Conservation (phyloP, 73 alveolate genomes). For the Tetrahymena borealis region DNA sequence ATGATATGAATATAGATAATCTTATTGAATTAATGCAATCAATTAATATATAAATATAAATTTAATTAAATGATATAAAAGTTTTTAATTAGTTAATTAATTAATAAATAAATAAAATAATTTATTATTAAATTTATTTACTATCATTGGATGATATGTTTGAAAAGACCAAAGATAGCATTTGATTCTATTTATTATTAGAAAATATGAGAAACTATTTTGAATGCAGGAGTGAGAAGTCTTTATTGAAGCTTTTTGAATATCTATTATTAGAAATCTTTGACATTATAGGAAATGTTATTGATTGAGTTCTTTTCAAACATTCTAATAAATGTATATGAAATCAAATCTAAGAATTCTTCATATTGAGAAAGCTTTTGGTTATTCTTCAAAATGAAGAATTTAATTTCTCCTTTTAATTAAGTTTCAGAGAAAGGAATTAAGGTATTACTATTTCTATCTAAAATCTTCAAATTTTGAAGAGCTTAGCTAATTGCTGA, state of each 20-base stretch:
- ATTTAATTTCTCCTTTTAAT: background rate
- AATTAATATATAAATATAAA: too few species aligned
- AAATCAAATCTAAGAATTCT: background rate
- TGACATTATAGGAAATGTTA: background rate
- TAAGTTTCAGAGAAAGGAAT: background rate
- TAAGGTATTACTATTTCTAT: background rate
- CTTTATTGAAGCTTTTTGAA: background rate
- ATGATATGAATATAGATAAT: too few species aligned
- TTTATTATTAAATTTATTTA: background rate
- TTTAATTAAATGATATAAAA: too few species aligned
- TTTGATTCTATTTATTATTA: background rate
- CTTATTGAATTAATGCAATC: too few species aligned
- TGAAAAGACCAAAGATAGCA: background rate
- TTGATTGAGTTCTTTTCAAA: background rate
- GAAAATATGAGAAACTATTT: background rate
- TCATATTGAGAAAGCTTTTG: background rate
- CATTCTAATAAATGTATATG: background rate
- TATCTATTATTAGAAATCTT: background rate
- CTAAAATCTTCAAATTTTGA: background rate
- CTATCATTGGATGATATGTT: background rate
- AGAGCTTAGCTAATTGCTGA: background rate
- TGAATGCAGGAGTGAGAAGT: background rate
- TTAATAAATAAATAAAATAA: too few species aligned
- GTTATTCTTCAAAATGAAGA: background rate
- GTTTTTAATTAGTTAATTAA: too few species aligned